phyloP scores from a whole-genome alignment of 2,329 filamentous ascomycete species.

The Lecanosticta acicola region DNA sequence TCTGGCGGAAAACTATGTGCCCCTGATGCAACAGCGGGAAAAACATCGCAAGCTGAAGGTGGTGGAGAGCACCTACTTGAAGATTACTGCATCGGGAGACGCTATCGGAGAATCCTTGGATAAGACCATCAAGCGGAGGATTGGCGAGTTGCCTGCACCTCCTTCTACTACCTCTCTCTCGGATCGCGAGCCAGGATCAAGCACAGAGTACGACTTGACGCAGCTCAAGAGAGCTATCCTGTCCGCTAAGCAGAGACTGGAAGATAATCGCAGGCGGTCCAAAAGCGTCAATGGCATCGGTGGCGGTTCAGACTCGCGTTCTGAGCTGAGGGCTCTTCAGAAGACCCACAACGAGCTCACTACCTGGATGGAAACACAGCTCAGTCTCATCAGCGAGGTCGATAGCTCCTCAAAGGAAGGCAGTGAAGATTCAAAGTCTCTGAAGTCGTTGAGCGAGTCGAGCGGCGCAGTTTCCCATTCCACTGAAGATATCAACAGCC shows the following conservation, averaged over 20 bases:
- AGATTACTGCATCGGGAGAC: slow-evolving; percentile 16
- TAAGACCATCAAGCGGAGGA: slow-evolving; percentile 22
- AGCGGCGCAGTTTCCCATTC: slow-evolving; percentile 2
- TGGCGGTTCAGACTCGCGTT: slow-evolving; percentile 6
- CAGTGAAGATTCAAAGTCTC: slow-evolving; percentile 3
- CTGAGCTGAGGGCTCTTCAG: slow-evolving; percentile 26
- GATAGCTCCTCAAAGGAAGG: slow-evolving; percentile 10
- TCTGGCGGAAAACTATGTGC: slow-evolving; percentile 19
- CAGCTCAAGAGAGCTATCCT: slow-evolving; percentile 31
- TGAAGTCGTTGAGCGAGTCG: not conserved
- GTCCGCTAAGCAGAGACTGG: slow-evolving; percentile 18
- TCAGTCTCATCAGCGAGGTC: slow-evolving; percentile 26
- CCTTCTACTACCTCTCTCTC: slow-evolving; percentile 17
- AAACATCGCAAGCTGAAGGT: slow-evolving; percentile 26
- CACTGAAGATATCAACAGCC: slow-evolving; percentile 19
- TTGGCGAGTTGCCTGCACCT: slow-evolving; percentile 27
- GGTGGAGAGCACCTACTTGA: slow-evolving; percentile 21
- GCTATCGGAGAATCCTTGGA: slow-evolving; percentile 19
- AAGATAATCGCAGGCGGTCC: slow-evolving; percentile 12
- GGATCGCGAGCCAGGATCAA: slow-evolving; percentile 19
- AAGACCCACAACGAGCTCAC: slow-evolving; percentile 29
- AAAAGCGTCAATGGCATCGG: slow-evolving; percentile 3
- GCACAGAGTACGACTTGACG: slow-evolving; percentile 23
- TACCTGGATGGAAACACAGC: slow-evolving; percentile 31
- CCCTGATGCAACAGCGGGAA: slow-evolving; percentile 26